These are phyloP conservation scores for Posidonia oceanica DNA, from an alignment of 116 monocot species.

Conservation along the genomic window DNA sequence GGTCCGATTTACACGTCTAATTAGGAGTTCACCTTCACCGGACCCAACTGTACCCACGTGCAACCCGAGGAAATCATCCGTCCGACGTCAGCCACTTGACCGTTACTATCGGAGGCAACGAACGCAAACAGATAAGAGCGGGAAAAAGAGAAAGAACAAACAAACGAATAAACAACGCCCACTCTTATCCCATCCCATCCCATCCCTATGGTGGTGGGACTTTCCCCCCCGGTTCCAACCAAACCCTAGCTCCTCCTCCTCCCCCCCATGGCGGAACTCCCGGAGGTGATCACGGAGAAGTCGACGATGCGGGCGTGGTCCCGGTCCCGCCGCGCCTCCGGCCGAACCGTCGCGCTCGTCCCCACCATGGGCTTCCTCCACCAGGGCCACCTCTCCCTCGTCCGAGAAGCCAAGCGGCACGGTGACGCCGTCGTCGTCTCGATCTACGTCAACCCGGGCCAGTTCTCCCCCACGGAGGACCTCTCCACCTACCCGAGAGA, in stretches of 20 bases:
- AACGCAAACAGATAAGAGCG: too few species aligned
- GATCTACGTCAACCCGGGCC: constrained; percentile 93
- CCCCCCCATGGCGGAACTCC: not conserved
- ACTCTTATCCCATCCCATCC: too few species aligned
- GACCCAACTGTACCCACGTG: too few species aligned
- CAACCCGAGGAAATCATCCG: too few species aligned
- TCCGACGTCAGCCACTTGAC: too few species aligned
- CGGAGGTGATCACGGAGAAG: constrained; percentile 4
- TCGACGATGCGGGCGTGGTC: constrained; percentile 68
- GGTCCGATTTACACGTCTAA: too few species aligned
- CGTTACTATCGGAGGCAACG: too few species aligned
- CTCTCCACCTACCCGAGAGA: constrained; percentile 78
- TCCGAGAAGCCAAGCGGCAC: constrained; percentile 30
- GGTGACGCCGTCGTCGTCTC: constrained; percentile 69
- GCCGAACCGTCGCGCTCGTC: constrained; percentile 55
- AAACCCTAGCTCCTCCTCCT: not conserved
- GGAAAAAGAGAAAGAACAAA: too few species aligned
- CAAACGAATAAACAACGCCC: too few species aligned
- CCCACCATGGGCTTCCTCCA: constrained; percentile 99
- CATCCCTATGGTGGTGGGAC: too few species aligned
- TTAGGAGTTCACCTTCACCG: too few species aligned
- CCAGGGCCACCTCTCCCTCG: constrained; percentile 77
- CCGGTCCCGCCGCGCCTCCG: constrained; percentile 17
- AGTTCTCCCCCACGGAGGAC: constrained; percentile 88
- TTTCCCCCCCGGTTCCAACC: not conserved